Base-by-base conservation (phyloP, 139 green algal genomes). In the Desmodesmus armatus region DNA sequence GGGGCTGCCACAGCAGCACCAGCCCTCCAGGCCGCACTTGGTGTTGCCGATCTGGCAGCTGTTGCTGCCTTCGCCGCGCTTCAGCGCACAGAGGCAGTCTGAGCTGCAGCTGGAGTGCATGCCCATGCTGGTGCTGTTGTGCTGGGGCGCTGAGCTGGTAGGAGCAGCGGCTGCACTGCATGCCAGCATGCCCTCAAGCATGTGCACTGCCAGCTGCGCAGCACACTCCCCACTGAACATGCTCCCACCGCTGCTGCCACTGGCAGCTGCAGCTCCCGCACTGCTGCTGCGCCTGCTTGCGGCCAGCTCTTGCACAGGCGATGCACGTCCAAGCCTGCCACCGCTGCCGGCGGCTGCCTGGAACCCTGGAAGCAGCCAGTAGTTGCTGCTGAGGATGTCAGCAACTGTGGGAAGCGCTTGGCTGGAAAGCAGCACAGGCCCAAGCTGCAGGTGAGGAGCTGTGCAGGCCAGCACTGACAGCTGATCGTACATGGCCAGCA, bases 1-100 rank as follows among this genome's bases (percentile, higher is more conserved):
- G 39, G 63, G 78, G 31, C 78, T 84, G 41, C 39, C 49, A 71
- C 43, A 84, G 39, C 27, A 35, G 27, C 37, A 39, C 25, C 17
- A 31, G 37, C 37, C 27, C 5, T 82, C 76, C n/a, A 55, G 23
- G n/a, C 53, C 53, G 29, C 69, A 77, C 27, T 21, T 51, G 1
- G 27, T 9, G 21, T 40, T 79, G 71, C 71, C 71, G 19, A 43
- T 37, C 11, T 7, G 25, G 43, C 41, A 65, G 47, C 47, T 55
- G 47, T 55, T 55, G 47, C 47, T 55, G 47, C 13, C 7, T 7
- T 75, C 17, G 49, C 17, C 15, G 37, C 47, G 55, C 40, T 82
- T 82, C 37, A 82, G 39, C 5, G 76, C 76, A 3, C 23, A 53
- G 35, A 82, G 55, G 55, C 76, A 82, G 76, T 82, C 76, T 13